Evolutionary conservation across 371 early-diverging fungal species (phyloP).

Genomic region (Apophysomyces variabilis): DNA sequence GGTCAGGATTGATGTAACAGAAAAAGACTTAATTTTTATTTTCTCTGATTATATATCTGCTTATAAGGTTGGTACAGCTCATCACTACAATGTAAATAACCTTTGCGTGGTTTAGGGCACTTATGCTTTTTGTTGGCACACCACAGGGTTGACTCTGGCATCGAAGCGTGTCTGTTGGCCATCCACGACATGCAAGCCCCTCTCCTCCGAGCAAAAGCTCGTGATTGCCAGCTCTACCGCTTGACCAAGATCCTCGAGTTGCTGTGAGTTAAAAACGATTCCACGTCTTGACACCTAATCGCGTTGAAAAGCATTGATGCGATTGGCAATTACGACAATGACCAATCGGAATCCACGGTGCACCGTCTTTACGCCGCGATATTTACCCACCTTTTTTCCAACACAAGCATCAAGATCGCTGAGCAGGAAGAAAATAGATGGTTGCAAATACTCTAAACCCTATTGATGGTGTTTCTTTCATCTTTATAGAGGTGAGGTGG

Average conservation of each 20-base stretch:
- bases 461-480: neutral
- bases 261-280: conserved; percentile 10
- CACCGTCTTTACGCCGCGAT: neutral
- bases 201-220: conserved; percentile 7
- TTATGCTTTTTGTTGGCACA: conserved; percentile 10
- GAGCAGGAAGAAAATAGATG: conserved; percentile 9
- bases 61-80: too few relatives aligned
- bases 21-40: too few relatives aligned
- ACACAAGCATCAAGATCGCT: conserved; percentile 1
- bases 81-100: neutral
- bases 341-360: conserved; percentile 3
- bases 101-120: conserved; percentile 8
- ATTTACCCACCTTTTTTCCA: neutral
- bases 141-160: conserved; percentile 1
- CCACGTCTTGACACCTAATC: conserved; percentile 1
- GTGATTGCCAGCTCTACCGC: conserved; percentile 7
- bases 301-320: conserved; percentile 7
- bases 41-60: too few relatives aligned
- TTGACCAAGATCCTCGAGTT: conserved; percentile 10
- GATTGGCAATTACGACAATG: conserved; percentile 8
- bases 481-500: conserved; percentile 7
- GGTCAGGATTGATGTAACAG: too few relatives aligned
- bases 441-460: conserved; percentile 1
- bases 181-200: conserved; percentile 10
- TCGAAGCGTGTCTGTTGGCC: conserved; percentile 3